Evolutionary conservation across 371 early-diverging fungal genomes (phyloP).

Genomic region (Lichtheimia corymbifera): DNA sequence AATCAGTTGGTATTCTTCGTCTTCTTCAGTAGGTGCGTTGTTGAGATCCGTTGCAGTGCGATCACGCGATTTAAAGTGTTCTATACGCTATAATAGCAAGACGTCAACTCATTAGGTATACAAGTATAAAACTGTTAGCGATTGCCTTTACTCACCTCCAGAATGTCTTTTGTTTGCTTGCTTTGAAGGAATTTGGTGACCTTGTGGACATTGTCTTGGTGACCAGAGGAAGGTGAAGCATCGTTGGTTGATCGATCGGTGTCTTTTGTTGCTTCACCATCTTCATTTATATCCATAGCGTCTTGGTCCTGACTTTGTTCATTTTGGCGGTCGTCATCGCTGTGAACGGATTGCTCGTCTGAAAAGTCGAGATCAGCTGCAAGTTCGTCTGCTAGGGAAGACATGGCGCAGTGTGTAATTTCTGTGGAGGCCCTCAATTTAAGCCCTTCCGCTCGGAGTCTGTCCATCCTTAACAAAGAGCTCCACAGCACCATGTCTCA

Average conservation of each 20-base stretch:
- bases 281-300: conserved; percentile 34
- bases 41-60: conserved; percentile 37
- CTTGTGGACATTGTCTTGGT: conserved; percentile 33
- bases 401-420: conserved; percentile 20
- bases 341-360: conserved; percentile 19
- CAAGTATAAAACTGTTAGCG: neutral
- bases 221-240: conserved; percentile 14
- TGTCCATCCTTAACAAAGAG: neutral
- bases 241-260: conserved; percentile 23
- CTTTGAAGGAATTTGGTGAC: conserved; percentile 45
- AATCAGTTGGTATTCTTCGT: conserved; percentile 89
- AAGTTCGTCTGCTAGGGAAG: conserved; percentile 74
- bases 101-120: neutral
- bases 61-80: conserved; percentile 45
- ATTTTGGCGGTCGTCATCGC: conserved; percentile 13
- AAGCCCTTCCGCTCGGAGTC: no score
- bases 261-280: conserved; percentile 33
- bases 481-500: no score
- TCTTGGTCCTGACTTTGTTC: conserved; percentile 30
- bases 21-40: conserved; percentile 69
- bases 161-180: conserved; percentile 41
- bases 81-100: conserved; percentile 49
- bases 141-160: conserved; percentile 30
- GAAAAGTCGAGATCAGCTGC: conserved; percentile 72
- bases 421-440: no score